Conservation (phyloP, 2,329 filamentous ascomycete genomes). For the Dactylellina parvicollis region DNA sequence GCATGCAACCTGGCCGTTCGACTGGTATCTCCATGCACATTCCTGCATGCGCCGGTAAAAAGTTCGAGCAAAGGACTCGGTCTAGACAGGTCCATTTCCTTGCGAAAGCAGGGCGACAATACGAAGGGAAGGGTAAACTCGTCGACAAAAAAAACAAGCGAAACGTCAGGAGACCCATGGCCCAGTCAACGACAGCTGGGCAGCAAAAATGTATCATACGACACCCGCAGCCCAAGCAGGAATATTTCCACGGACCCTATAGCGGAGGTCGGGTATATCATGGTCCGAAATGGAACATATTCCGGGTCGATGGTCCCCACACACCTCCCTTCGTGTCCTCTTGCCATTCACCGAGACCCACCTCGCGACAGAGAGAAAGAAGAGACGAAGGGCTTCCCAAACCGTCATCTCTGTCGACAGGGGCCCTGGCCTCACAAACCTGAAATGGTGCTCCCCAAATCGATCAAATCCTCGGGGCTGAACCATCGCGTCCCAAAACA, state of each 20-base stretch:
- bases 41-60: slow-evolving; percentile 25
- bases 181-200: too few relatives aligned
- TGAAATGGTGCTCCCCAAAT: slow-evolving; percentile 10
- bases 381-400: slow-evolving; percentile 30
- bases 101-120: slow-evolving; percentile 25
- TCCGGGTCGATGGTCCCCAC: slow-evolving; percentile 8
- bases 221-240: slow-evolving; percentile 19
- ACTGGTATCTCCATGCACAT: slow-evolving; percentile 15
- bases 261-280: slow-evolving; percentile 39
- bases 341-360: slow-evolving; percentile 27
- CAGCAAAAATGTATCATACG: too few relatives aligned
- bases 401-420: neutral
- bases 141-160: neutral
- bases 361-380: neutral
- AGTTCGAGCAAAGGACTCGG: slow-evolving; percentile 8
- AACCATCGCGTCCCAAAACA: slow-evolving; percentile 38
- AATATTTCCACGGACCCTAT: slow-evolving; percentile 43
- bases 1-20: slow-evolving; percentile 11
- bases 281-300: slow-evolving; percentile 35
- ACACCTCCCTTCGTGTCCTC: slow-evolving; percentile 27
- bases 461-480: slow-evolving; percentile 11
- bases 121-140: slow-evolving; percentile 25
- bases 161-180: too few relatives aligned
- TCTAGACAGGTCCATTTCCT: slow-evolving; percentile 39
- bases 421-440: slow-evolving; percentile 31